phyloP scores from a whole-genome alignment of 805 yeast species.

The Torulaspora quercuum region DNA sequence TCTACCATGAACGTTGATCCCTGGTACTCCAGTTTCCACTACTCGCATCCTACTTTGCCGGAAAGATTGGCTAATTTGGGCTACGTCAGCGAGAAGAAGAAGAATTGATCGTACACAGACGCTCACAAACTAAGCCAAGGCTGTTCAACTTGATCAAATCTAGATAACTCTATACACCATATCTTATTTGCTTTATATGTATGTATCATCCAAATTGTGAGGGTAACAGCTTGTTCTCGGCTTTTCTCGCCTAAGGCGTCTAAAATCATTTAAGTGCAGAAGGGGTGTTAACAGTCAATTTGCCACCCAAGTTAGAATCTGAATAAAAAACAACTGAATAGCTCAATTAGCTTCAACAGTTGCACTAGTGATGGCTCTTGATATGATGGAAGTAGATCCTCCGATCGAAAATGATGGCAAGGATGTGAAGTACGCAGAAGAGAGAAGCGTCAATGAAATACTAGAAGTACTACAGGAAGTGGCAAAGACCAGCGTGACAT shows the following conservation, averaged over 20 bases:
- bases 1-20: slow-evolving; percentile 86
- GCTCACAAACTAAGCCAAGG: no score
- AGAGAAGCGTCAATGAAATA: slow-evolving; percentile 33
- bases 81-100: slow-evolving; percentile 35
- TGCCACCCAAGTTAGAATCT: slow-evolving; percentile 16
- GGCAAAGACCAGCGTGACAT: slow-evolving; percentile 59
- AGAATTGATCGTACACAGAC: slow-evolving; percentile 2
- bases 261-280: no score
- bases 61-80: slow-evolving; percentile 83
- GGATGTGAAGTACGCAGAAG: slow-evolving; percentile 34
- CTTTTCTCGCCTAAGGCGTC: no score
- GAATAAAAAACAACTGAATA: slow-evolving; percentile 14
- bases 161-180: no score
- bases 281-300: slow-evolving; percentile 9
- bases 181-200: no score
- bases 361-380: slow-evolving; percentile 18
- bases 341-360: slow-evolving; percentile 7
- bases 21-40: slow-evolving; percentile 82
- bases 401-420: slow-evolving; percentile 26
- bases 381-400: slow-evolving; percentile 29
- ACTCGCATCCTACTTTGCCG: slow-evolving; percentile 86
- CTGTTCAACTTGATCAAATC: no score
- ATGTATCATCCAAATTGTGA: no score
- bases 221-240: no score
- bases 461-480: slow-evolving; percentile 36